A percentile compares a stretch with the other conserved stretches of the same genome.
Conservation (phyloP, 2,329 filamentous ascomycete species). For the Paramyrothecium sp. region DNA sequence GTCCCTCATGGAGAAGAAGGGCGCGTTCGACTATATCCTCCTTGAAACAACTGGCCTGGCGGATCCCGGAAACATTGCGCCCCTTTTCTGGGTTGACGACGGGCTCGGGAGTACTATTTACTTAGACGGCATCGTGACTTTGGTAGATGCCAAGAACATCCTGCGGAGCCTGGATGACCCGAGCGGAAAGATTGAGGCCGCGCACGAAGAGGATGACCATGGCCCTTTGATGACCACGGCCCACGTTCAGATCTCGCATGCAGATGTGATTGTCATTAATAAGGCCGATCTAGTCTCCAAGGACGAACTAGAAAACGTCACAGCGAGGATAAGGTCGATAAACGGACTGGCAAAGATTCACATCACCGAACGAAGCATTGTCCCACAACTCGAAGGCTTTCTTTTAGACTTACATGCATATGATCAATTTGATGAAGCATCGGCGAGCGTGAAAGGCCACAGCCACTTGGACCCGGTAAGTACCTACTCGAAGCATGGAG, state of each 20-base stretch:
- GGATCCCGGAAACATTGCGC: constrained; percentile 92
- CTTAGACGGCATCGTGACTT: constrained; percentile 91
- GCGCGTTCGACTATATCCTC: constrained; percentile 95
- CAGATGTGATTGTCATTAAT: constrained; percentile 92
- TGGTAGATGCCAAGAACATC: constrained; percentile 95
- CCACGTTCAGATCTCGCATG: constrained; percentile 94
- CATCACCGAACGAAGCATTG: constrained; percentile 74
- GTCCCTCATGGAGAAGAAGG: constrained; percentile 89
- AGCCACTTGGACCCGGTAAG: constrained; percentile 85
- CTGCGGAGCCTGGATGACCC: constrained; percentile 77
- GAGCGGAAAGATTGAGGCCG: constrained; percentile 48
- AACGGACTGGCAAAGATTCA: constrained; percentile 87
- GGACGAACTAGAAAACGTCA: constrained; percentile 67
- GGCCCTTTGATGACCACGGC: constrained; percentile 83
- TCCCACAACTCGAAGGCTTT: constrained; percentile 81
- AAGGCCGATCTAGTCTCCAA: constrained; percentile 81
- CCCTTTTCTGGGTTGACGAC: constrained; percentile 97
- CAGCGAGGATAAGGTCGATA: constrained; percentile 74
- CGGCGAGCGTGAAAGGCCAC: constrained; percentile 74
- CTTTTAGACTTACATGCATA: constrained; percentile 92
- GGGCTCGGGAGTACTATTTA: constrained; percentile 94
- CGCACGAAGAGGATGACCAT: constrained; percentile 49
- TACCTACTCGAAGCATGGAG: constrained; percentile 6
- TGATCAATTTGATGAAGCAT: constrained; percentile 72
- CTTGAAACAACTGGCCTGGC: constrained; percentile 95